Conservation (phyloP, 768 basidiomycete genomes). For the Kwoniella mangroviensis region DNA sequence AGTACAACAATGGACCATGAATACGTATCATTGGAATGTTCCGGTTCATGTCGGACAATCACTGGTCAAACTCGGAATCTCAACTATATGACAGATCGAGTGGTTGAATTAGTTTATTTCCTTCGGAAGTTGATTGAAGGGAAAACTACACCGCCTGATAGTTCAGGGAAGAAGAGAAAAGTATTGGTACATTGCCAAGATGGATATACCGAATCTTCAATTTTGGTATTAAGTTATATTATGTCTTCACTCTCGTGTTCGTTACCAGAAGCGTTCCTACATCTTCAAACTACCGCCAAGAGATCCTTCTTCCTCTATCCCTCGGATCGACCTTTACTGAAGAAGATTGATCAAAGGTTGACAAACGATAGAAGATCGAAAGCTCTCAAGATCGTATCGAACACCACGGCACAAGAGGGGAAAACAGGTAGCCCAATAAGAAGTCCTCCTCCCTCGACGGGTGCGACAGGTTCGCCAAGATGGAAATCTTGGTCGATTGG, state of each 20-base stretch:
- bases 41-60: conserved; percentile 45
- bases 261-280: conserved; percentile 88
- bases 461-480: not conserved
- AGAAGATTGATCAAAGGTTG: conserved; percentile 68
- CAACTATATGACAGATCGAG: conserved; percentile 41
- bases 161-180: conserved; percentile 23
- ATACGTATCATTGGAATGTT: conserved; percentile 40
- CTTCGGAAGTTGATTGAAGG: conserved; percentile 50
- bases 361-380: conserved; percentile 45
- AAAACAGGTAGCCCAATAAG: too few relatives aligned
- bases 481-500: conserved; percentile 35
- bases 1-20: conserved; percentile 8
- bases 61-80: conserved; percentile 39
- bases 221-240: conserved; percentile 81
- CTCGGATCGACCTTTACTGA: conserved; percentile 73
- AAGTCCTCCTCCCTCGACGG: not conserved
- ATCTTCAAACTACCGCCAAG: conserved; percentile 68
- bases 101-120: conserved; percentile 51
- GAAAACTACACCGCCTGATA: conserved; percentile 20
- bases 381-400: conserved; percentile 42
- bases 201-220: conserved; percentile 77
- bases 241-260: conserved; percentile 66
- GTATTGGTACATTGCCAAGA: conserved; percentile 56
- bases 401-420: conserved; percentile 2
- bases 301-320: conserved; percentile 92